Conservation (phyloP, 2,329 filamentous ascomycete species). For the Aspergillus nomiae region DNA sequence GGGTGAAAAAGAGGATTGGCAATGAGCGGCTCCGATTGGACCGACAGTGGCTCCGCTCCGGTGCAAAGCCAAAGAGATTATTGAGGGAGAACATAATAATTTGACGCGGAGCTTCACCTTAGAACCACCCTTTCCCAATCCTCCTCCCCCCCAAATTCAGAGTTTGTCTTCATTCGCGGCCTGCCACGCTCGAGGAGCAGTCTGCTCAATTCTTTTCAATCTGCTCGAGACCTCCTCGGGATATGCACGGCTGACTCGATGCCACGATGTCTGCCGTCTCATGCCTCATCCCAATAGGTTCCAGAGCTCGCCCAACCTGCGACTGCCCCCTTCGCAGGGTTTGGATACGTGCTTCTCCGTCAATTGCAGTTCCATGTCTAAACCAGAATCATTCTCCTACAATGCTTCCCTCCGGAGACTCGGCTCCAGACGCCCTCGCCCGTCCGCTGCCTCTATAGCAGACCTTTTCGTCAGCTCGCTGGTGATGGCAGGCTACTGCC, state of each 20-base stretch:
- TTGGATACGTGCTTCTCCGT: conserved; percentile 29
- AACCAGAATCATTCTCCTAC: conserved; percentile 25
- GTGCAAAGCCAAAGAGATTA: conserved; percentile 14
- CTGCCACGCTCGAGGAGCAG: conserved; percentile 15
- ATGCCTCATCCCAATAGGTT: conserved; percentile 64
- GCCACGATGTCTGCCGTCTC: conserved; percentile 64
- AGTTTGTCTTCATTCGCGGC: conserved; percentile 6
- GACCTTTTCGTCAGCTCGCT: conserved; percentile 57
- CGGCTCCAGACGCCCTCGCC: conserved; percentile 30
- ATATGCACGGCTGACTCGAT: conserved; percentile 40
- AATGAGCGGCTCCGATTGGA: conserved; percentile 41
- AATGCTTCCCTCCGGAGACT: conserved; percentile 31
- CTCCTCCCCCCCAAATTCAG: neutral
- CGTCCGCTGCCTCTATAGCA: conserved; percentile 44
- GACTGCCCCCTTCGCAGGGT: conserved; percentile 50
- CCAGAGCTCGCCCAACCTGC: conserved; percentile 53
- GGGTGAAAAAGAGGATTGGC: conserved; percentile 40
- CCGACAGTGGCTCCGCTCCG: conserved; percentile 33
- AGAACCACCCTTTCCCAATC: neutral
- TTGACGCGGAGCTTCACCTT: conserved; percentile 16
- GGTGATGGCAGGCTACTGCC: conserved; percentile 55
- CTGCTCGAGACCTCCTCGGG: conserved; percentile 26
- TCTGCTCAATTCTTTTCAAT: conserved; percentile 13
- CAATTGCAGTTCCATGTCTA: conserved; percentile 33
- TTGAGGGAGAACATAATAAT: conserved; percentile 19